A percentile compares a stretch with the other conserved stretches of the same genome.
Evolutionary conservation across 148 eudicot species (phyloP).

Genomic region (Cornus florida): DNA sequence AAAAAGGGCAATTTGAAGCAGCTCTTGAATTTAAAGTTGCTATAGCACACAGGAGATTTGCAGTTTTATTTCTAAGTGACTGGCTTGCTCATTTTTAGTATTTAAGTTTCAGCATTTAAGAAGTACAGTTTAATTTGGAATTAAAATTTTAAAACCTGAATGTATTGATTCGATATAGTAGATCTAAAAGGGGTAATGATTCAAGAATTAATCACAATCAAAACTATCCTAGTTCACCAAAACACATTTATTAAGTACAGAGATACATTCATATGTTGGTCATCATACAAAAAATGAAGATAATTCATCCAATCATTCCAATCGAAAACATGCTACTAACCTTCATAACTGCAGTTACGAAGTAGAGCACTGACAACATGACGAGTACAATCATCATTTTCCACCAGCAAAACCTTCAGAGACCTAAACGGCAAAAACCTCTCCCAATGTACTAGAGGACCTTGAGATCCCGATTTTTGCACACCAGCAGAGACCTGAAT

Average conservation of each 20-base stretch:
- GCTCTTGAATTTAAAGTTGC: neutral
- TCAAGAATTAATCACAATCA: neutral
- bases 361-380: constrained; percentile 56
- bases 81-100: no score
- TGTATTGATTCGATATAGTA: neutral
- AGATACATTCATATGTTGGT: neutral
- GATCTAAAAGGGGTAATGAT: neutral
- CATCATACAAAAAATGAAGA: neutral
- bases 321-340: constrained; percentile 20
- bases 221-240: neutral
- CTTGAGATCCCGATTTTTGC: constrained; percentile 6
- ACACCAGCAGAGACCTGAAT: constrained; percentile 1
- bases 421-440: constrained; percentile 43
- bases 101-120: no score
- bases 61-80: no score
- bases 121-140: no score
- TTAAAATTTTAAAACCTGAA: no score
- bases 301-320: neutral
- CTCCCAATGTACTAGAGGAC: constrained; percentile 36
- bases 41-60: neutral
- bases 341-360: constrained; percentile 62
- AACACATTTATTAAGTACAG: neutral
- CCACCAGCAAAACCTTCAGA: constrained; percentile 59
- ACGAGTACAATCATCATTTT: constrained; percentile 66
- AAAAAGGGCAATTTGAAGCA: neutral